Conservation (phyloP, 805 yeast genomes). For the Schwanniomyces occidentalis region DNA sequence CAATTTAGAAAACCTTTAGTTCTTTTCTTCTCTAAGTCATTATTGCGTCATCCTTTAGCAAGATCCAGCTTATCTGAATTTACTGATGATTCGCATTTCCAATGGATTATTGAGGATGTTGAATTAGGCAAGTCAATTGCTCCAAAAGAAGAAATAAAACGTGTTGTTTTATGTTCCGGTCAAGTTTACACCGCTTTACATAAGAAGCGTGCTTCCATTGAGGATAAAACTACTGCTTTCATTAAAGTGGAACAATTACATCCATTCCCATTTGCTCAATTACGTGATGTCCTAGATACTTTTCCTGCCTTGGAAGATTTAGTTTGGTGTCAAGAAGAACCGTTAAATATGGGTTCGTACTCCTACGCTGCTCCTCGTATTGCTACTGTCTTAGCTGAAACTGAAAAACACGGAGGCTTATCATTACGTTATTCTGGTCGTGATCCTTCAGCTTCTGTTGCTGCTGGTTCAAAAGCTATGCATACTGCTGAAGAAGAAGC, state of each 20-base stretch:
- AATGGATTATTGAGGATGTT: slow-evolving; percentile 92
- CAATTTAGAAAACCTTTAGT: slow-evolving; percentile 94
- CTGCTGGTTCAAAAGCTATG: slow-evolving; percentile 92
- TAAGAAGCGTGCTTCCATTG: slow-evolving; percentile 80
- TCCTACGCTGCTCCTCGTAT: slow-evolving; percentile 81
- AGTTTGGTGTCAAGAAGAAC: slow-evolving; percentile 99
- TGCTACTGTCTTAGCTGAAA: slow-evolving; percentile 70
- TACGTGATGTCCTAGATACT: slow-evolving; percentile 76
- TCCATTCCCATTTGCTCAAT: slow-evolving; percentile 97
- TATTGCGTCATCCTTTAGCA: slow-evolving; percentile 97
- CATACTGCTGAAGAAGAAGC: slow-evolving; percentile 87
- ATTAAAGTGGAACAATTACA: slow-evolving; percentile 91
- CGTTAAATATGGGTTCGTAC: slow-evolving; percentile 95
- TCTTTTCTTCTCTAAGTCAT: slow-evolving; percentile 86
- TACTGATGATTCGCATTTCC: slow-evolving; percentile 88
- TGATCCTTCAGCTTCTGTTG: slow-evolving; percentile 97
- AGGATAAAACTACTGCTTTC: slow-evolving; percentile 82
- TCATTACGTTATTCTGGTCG: slow-evolving; percentile 89
- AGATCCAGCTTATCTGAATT: slow-evolving; percentile 82
- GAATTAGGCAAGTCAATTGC: slow-evolving; percentile 80
- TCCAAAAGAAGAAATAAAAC: slow-evolving; percentile 80
- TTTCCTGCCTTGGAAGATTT: slow-evolving; percentile 85
- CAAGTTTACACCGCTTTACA: slow-evolving; percentile 93
- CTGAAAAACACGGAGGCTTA: slow-evolving; percentile 61
- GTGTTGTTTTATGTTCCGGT: slow-evolving; percentile 82